Evolutionary conservation across 1,139 yeast genomes (phyloP), one percentile per base, ranked within the genome.

Genomic region (Saccharomyces hybrid): DNA sequence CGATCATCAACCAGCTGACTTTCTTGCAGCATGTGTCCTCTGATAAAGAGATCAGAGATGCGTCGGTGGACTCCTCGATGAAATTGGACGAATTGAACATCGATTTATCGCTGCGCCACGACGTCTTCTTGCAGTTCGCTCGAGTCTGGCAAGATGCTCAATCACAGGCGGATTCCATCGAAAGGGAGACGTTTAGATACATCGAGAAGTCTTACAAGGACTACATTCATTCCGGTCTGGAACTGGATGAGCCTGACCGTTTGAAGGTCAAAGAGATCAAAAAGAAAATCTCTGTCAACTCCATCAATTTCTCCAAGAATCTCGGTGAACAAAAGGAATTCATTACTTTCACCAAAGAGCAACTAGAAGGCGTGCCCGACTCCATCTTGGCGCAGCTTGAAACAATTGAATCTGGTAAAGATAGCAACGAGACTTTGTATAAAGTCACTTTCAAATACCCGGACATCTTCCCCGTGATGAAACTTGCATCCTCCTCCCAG

Each of bases 381-480:
- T 81, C 81, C 58, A 80, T 81, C 1, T 62, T 85, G 58, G 77
- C 75, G 26, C 86, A 79, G 64, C 86, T 83, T 64, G 84, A 80
- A 55, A 70, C 72, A 57, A 68, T 72, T 16, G 72, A 68, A 46
- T 38, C 44, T 11, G 79, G 73, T 12, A 76, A 73, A 49, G 74
- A 69, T 11, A 82, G 78, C 12, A 60, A 57, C 24, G 55, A 54
- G 12, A 66, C 66, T 34, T 78, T 78, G 64, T 78, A 72, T 65
- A 84, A 84, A 67, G 84, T 88, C 75, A 84, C 95, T 3, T 88
- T 80, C 74, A 86, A 88, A 68, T 86, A 86, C 64, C 93, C 96
- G 3, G 95, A 88, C 65, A 72, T 85, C 53, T 73, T 84, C 60
- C 95, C 95, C 0, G 84, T 84, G n/a, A 72, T 86, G 69, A 84